Evolutionary conservation across 2,329 filamentous ascomycete genomes (phyloP), one percentile per base, ranked within the genome.

Genomic region (Xylaria sp.): DNA sequence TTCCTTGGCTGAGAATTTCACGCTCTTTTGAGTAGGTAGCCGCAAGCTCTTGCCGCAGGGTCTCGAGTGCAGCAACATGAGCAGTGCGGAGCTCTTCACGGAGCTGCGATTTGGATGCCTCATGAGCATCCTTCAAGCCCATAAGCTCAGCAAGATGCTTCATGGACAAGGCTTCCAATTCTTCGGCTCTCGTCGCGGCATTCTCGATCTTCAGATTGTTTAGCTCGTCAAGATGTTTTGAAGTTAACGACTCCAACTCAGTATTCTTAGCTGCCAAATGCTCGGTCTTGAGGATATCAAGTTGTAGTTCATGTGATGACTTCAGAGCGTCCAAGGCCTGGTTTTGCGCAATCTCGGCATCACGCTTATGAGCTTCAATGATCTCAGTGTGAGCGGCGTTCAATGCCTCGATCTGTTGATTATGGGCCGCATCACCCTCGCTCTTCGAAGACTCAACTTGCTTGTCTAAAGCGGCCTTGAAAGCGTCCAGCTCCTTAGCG

Each of bases 371-470:
- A 33, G 72, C 70, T 38, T 73, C 73, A 19, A 75, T 54, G 37
- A 75, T 71, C 54, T 74, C 71, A 15, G 66, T 65, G 42, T 76
- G 73, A 9, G 73, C 73, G 38, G 69, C 68, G 23, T 74, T 72
- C 1, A 75, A 61, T 1, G 71, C 72, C 38, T 73, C 73, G 25
- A 76, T 73, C 45, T 73, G 71, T 42, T 71, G 61, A 45, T 43
- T 68, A 17, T 71, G 73, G 21, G 73, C 70, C 5, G 65, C 71
- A 25, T 74, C 63, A n/a, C 72, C 73, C 61, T 74, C 73, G 0
- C 60, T 65, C 60, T 74, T 73, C 7, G 74, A 73, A 11, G 73
- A 75, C 53, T 74, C 72, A 2, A 74, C 59, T 54, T 76, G 73
- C 49, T 75, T 75, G 25, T 68, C 70, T 23, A 75, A 51, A 37